These are phyloP conservation scores for Guadua angustifolia DNA, from an alignment of 176 grass and related monocot species.

Conservation along the genomic window DNA sequence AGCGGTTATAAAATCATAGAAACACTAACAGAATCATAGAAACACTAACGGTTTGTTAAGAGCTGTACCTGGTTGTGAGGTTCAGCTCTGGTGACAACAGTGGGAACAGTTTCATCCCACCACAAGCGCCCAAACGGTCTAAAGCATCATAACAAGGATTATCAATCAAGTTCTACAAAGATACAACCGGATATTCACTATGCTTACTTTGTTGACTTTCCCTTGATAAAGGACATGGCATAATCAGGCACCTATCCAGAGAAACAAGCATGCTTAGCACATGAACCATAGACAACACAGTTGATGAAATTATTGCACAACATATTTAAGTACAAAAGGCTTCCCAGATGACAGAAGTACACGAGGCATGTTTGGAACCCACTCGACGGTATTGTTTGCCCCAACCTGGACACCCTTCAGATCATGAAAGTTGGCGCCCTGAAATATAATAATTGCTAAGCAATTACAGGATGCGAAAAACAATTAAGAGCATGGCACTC, in stretches of 20 bases:
- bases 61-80: conserved; percentile 65
- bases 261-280: background rate
- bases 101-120: conserved; percentile 78
- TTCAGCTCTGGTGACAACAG: conserved; percentile 69
- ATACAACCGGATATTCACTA: background rate
- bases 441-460: conserved; percentile 12
- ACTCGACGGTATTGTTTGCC: conserved; percentile 48
- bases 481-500: background rate
- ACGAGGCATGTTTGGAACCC: conserved; percentile 41
- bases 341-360: conserved; percentile 56
- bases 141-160: background rate
- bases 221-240: conserved; percentile 63
- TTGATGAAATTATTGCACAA: background rate
- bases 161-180: background rate
- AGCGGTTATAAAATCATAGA: background rate
- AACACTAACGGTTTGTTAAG: background rate
- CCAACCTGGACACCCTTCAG: conserved; percentile 62
- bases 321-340: conserved; percentile 48
- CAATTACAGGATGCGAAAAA: background rate
- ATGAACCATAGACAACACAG: background rate
- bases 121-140: conserved; percentile 71
- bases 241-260: conserved; percentile 60
- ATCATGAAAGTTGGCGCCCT: conserved; percentile 72
- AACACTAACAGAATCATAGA: background rate
- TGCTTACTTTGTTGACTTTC: conserved; percentile 66